phyloP scores from a whole-genome alignment of 108 stramenopile genomes.

The Nitzschia putrida region DNA sequence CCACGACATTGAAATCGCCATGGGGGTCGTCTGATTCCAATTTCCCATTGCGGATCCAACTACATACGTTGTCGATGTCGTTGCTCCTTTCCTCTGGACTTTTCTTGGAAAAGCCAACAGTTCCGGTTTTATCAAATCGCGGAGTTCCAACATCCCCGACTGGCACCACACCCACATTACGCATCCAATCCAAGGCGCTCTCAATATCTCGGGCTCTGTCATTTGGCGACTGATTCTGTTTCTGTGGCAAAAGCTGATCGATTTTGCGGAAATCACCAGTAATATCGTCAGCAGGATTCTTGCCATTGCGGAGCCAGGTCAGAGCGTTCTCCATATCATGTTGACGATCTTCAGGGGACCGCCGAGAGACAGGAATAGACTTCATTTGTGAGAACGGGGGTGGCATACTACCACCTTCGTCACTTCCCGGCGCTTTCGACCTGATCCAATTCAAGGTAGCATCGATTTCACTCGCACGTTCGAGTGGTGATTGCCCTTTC shows the following conservation, averaged over 20 bases:
- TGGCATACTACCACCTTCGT: slow-evolving; percentile 5
- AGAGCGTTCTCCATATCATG: slow-evolving; percentile 12
- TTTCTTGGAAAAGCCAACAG: slow-evolving; percentile 7
- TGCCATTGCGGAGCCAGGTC: slow-evolving; percentile 25
- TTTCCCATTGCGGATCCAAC: slow-evolving; percentile 32
- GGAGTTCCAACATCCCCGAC: slow-evolving; percentile 1
- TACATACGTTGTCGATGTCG: slow-evolving; percentile 21
- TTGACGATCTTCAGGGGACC: slow-evolving; percentile 29
- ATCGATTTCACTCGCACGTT: slow-evolving; percentile 31
- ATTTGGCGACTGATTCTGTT: slow-evolving; percentile 15
- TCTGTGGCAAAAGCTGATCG: slow-evolving; percentile 27
- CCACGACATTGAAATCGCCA: slow-evolving; percentile 27
- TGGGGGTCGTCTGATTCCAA: slow-evolving; percentile 12
- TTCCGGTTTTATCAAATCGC: slow-evolving; percentile 15
- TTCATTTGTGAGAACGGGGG: slow-evolving; percentile 10
- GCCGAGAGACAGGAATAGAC: slow-evolving; percentile 4
- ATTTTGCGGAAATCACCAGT: slow-evolving; percentile 26
- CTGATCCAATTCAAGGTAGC: slow-evolving; percentile 15
- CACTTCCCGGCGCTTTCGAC: slow-evolving; percentile 5
- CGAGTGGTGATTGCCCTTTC: too few species aligned
- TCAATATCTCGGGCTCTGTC: slow-evolving; percentile 43
- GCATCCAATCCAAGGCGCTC: slow-evolving; percentile 38
- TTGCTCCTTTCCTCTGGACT: slow-evolving; percentile 25
- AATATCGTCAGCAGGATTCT: slow-evolving; percentile 6
- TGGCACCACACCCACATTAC: slow-evolving; percentile 25